These are phyloP conservation scores for Phytophthora ramorum DNA, from an alignment of 352 stramenopile genomes.

Conservation along the genomic window DNA sequence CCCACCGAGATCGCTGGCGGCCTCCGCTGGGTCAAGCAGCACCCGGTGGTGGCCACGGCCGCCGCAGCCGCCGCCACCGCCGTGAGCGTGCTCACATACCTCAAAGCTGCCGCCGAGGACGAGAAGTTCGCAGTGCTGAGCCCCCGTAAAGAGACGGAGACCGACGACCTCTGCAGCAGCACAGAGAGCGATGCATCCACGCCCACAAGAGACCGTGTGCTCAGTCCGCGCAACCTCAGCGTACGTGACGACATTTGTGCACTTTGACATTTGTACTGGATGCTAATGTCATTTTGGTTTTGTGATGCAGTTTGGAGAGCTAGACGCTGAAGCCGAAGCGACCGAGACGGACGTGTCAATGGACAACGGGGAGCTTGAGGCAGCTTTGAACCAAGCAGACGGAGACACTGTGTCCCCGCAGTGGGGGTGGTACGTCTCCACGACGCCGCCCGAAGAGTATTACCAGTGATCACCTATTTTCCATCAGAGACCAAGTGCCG, in stretches of 20 bases:
- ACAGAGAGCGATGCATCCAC: slow-evolving; percentile 75
- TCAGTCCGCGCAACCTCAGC: slow-evolving; percentile 43
- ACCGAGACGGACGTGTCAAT: slow-evolving; percentile 10
- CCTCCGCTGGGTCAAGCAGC: slow-evolving; percentile 73
- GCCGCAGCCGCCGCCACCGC: slow-evolving; percentile 71
- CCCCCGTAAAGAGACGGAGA: slow-evolving; percentile 20
- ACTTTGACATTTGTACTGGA: not conserved
- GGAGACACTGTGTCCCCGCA: slow-evolving; percentile 65
- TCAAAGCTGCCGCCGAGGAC: slow-evolving; percentile 50
- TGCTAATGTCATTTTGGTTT: slow-evolving; percentile 1
- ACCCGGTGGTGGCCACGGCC: slow-evolving; percentile 75
- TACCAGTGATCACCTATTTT: slow-evolving; percentile 42
- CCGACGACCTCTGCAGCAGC: slow-evolving; percentile 64
- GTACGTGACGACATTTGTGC: slow-evolving; percentile 26
- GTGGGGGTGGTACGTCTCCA: slow-evolving; percentile 88
- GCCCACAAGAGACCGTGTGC: slow-evolving; percentile 39
- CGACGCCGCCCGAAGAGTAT: slow-evolving; percentile 77
- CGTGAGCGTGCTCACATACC: slow-evolving; percentile 73
- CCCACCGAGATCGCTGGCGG: slow-evolving; percentile 79
- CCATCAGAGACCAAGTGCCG: slow-evolving; percentile 21
- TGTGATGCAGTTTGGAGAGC: slow-evolving; percentile 38
- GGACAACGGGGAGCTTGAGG: slow-evolving; percentile 22
- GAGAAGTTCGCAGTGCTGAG: slow-evolving; percentile 24
- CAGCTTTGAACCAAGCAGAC: slow-evolving; percentile 38
- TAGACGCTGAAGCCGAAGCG: slow-evolving; percentile 38